Conservation (phyloP, 1,284 basidiomycete species). For the Exobasidium rhododendri region DNA sequence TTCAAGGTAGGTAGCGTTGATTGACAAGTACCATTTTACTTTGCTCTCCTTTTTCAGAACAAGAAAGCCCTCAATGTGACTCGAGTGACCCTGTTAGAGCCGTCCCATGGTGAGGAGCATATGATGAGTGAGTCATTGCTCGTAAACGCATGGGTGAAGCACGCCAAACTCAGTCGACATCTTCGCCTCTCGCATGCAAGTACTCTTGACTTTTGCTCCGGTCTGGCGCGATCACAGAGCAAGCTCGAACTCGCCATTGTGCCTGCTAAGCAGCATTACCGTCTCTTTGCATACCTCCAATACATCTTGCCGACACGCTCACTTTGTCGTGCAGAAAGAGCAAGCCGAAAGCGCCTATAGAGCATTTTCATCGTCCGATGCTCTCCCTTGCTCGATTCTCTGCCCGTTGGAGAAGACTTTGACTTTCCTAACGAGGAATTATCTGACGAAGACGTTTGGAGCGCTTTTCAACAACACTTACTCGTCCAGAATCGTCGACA, state of each 20-base stretch:
- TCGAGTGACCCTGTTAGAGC: neutral
- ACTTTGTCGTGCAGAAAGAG: neutral
- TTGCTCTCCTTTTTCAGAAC: no score
- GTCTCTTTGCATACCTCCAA: neutral
- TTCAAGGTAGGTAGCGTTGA: no score
- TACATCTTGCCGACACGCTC: neutral
- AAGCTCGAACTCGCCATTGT: neutral
- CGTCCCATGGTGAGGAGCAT: neutral
- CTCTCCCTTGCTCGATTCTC: neutral
- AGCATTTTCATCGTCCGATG: neutral
- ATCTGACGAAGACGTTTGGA: neutral
- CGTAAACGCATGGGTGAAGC: neutral
- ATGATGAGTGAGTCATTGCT: neutral
- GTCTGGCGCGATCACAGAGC: neutral
- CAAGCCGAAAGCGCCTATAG: neutral
- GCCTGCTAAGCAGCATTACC: neutral
- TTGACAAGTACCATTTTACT: no score
- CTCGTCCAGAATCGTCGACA: neutral
- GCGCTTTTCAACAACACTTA: conserved; percentile 2
- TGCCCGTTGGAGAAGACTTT: neutral
- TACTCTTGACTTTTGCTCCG: neutral
- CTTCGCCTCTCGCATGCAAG: neutral
- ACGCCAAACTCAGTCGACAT: neutral
- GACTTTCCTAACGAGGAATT: neutral
- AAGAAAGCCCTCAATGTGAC: neutral